phyloP scores from a whole-genome alignment of 106 monocot genomes.

The Dendrobium nobile region DNA sequence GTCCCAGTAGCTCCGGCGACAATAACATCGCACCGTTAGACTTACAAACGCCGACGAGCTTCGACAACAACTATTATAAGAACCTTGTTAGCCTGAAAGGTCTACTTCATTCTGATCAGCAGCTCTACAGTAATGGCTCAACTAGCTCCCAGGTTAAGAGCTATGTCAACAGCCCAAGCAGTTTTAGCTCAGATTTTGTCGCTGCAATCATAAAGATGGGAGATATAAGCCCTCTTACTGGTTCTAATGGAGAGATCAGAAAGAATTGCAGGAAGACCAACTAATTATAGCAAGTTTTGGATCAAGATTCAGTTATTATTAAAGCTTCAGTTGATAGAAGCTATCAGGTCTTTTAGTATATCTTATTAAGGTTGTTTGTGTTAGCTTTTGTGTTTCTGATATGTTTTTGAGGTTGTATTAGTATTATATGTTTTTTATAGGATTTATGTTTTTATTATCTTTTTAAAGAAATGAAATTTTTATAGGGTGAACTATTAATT shows the following conservation, averaged over 20 bases:
- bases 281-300: constrained; percentile 10
- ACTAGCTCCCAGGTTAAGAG: constrained; percentile 44
- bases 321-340: too few relatives aligned
- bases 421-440: neutral
- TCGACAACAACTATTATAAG: constrained; percentile 69
- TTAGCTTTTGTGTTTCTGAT: constrained; percentile 1
- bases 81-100: constrained; percentile 60
- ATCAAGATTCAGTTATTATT: neutral
- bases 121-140: constrained; percentile 62
- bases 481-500: too few relatives aligned
- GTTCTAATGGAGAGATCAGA: constrained; percentile 67
- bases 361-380: neutral
- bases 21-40: constrained; percentile 55
- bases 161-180: constrained; percentile 35
- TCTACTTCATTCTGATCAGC: constrained; percentile 84
- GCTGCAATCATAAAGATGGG: constrained; percentile 86
- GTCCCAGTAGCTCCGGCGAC: constrained; percentile 48
- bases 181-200: constrained; percentile 59
- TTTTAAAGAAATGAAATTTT: too few relatives aligned
- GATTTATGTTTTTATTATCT: too few relatives aligned
- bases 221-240: constrained; percentile 65
- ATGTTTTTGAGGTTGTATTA: neutral
- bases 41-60: constrained; percentile 36
- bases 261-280: constrained; percentile 72
- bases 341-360: too few relatives aligned